Percentiles rank a stretch among this genome's conserved stretches.
Conservation (phyloP, 2,329 filamentous ascomycete species). For the Epichloe elymi region DNA sequence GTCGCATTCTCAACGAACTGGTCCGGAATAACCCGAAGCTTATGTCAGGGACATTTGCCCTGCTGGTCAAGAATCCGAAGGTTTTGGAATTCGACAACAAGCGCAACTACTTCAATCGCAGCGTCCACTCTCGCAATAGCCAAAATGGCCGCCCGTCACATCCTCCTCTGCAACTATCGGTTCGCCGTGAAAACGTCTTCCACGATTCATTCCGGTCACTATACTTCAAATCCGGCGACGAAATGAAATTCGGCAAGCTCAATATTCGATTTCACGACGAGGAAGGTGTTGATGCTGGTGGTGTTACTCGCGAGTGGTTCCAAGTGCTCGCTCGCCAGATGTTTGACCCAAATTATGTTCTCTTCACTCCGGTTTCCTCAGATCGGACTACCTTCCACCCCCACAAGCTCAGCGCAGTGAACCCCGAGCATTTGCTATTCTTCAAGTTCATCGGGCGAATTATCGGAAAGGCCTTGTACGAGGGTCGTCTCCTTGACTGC, state of each 20-base stretch:
- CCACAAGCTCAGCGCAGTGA: slow-evolving; percentile 86
- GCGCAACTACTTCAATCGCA: slow-evolving; percentile 95
- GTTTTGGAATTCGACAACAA: slow-evolving; percentile 99
- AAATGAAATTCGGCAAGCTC: slow-evolving; percentile 98
- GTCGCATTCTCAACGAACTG: slow-evolving; percentile 93
- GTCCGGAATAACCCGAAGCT: slow-evolving; percentile 94
- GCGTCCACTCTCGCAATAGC: slow-evolving; percentile 61
- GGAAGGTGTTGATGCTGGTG: slow-evolving; percentile 94
- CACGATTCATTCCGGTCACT: slow-evolving; percentile 96
- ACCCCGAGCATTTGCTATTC: slow-evolving; percentile 90
- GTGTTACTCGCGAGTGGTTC: slow-evolving; percentile 98
- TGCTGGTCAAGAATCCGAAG: slow-evolving; percentile 96
- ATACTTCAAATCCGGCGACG: slow-evolving; percentile 90
- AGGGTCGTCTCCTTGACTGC: slow-evolving; percentile 89
- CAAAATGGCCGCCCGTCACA: slow-evolving; percentile 55
- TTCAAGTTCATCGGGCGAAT: slow-evolving; percentile 99
- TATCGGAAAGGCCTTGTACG: slow-evolving; percentile 95
- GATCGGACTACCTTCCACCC: slow-evolving; percentile 98
- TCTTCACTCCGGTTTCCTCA: slow-evolving; percentile 93
- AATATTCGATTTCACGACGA: slow-evolving; percentile 96
- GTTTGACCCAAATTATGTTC: slow-evolving; percentile 96
- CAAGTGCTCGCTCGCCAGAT: slow-evolving; percentile 93
- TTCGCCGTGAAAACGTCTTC: slow-evolving; percentile 92
- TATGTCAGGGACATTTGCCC: slow-evolving; percentile 95
- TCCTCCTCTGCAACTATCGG: slow-evolving; percentile 68